Evolutionary conservation across 106 monocot species (phyloP).

Genomic region (Phalaenopsis aphrodite): DNA sequence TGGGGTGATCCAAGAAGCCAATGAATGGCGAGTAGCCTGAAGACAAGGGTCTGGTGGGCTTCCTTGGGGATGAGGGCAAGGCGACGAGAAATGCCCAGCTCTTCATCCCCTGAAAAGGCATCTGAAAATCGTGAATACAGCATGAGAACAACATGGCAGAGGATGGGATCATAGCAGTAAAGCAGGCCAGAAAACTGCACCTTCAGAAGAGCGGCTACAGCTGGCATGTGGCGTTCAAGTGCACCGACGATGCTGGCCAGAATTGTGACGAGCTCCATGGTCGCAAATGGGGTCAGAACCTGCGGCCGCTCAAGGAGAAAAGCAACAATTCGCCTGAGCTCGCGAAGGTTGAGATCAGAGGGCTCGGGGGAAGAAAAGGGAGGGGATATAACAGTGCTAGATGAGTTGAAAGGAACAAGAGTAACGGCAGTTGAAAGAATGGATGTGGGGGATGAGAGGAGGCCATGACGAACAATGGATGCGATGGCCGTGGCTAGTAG

Average conservation of each 20-base stretch:
- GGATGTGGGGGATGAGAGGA: conserved; percentile 26
- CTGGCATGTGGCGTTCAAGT: conserved; percentile 44
- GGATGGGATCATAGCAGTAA: conserved; percentile 63
- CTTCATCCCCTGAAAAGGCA: conserved; percentile 57
- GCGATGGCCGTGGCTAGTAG: conserved; percentile 49
- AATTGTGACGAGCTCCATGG: conserved; percentile 45
- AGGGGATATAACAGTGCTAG: conserved; percentile 14
- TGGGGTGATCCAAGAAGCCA: conserved; percentile 60
- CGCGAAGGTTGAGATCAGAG: conserved; percentile 55
- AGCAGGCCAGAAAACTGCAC: conserved; percentile 92
- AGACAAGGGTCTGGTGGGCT: conserved; percentile 44
- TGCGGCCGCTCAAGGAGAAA: conserved; percentile 64
- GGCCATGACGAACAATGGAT: conserved; percentile 24
- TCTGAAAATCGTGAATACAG: conserved; percentile 73
- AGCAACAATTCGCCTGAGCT: conserved; percentile 49
- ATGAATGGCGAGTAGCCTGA: conserved; percentile 67
- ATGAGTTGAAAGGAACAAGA: conserved; percentile 54
- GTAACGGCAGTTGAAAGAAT: conserved; percentile 37
- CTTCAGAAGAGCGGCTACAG: conserved; percentile 71
- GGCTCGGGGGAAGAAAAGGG: conserved; percentile 2
- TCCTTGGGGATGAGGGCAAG: conserved; percentile 59
- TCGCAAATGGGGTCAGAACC: conserved; percentile 50
- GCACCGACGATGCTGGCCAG: conserved; percentile 35
- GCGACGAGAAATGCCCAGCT: conserved; percentile 44
- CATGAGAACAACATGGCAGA: conserved; percentile 70